Base-by-base conservation (phyloP, 2,329 filamentous ascomycete species). In the Colletotrichum sidae region DNA sequence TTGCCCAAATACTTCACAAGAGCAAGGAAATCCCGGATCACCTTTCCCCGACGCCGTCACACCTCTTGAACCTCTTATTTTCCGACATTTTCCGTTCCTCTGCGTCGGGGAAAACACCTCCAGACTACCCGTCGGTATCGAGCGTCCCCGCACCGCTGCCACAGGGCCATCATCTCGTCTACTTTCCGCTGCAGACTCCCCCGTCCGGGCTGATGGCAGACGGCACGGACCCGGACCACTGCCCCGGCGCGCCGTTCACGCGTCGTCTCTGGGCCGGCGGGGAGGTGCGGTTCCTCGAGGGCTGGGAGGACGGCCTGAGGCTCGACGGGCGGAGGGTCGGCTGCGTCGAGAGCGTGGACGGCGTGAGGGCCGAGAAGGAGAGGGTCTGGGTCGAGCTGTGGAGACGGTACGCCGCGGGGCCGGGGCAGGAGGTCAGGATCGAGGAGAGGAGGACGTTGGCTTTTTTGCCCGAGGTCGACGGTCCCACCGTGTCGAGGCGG, bases 241-340 rank as follows among this genome's bases (percentile, higher is more conserved):
- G 84, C 33, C 95, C 95, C 0, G 92, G 91, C 2, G 74, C 75
- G 4, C 88, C 89, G 1, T 97, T 92, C 75, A 84, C 84, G 55
- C 86, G 92, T 25, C 89, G 96, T 15, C 88, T 99, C 81, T 99
- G 96, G 96, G 93, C 92, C 12, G 94, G 94, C 38, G 96, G 95
- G 0, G 84, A 85, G 45, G 78, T 97, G 8, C 74, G 74, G 1
- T 92, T 92, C 70, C 76, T 78, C 15, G 65, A 38, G 6, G 72
- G 71, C 4, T 76, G 73, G 74, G 68, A 65, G 13, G 17, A 65
- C 6, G 63, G 62, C 2, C 55, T 86, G 64, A 47, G 63, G 6
- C 69, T 86, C 4, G 78, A 84, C 57, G 77, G 79, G 3, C 59
- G 77, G 10, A 62, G 72, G 0, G 81, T 72, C 17, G 68, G 78